Conservation (phyloP, 345 rosid species). For the Raphanus sativus region DNA sequence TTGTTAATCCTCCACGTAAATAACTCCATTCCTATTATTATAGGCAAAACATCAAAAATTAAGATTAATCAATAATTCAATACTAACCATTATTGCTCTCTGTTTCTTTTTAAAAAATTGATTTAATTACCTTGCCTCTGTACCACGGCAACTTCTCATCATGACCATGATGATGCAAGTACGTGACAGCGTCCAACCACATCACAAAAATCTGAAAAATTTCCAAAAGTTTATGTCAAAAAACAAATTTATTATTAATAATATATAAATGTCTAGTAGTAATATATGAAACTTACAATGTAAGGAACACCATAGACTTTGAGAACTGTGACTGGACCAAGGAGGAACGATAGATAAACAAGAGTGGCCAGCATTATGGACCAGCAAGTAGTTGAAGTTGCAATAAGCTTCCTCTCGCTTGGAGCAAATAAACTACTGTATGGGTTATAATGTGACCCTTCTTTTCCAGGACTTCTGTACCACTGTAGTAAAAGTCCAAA, state of each 20-base stretch:
- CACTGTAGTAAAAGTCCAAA: conserved; percentile 43
- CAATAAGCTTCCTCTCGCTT: conserved; percentile 60
- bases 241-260: neutral
- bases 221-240: neutral
- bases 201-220: conserved; percentile 59
- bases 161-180: conserved; percentile 86
- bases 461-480: conserved; percentile 91
- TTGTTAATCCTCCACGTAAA: conserved; percentile 85
- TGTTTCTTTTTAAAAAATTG: neutral
- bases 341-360: conserved; percentile 35
- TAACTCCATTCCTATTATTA: conserved; percentile 74
- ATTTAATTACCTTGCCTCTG: conserved; percentile 73
- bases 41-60: neutral
- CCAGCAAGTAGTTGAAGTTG: conserved; percentile 78
- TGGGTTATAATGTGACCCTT: conserved; percentile 92
- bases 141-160: conserved; percentile 90
- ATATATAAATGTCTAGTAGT: neutral
- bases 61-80: neutral
- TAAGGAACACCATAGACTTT: conserved; percentile 78
- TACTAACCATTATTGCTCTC: neutral
- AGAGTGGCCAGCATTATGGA: conserved; percentile 53
- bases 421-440: conserved; percentile 64
- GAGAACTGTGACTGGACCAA: conserved; percentile 52
- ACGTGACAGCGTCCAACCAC: conserved; percentile 88
- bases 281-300: conserved; percentile 41